These are phyloP conservation scores for Bullera alba DNA, from an alignment of 768 basidiomycete species.

Conservation along the genomic window DNA sequence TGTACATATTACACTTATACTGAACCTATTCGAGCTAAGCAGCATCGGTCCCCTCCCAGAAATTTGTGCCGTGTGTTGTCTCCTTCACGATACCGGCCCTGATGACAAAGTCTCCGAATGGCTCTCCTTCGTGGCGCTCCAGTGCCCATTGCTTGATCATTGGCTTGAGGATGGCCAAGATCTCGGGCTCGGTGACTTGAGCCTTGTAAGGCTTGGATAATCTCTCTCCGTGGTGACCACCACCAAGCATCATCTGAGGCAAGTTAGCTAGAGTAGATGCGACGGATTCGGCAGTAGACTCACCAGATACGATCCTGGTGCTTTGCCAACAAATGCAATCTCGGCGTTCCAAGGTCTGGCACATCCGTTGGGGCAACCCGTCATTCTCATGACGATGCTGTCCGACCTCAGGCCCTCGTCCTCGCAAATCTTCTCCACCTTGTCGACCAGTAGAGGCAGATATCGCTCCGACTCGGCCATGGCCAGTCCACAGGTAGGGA, in stretches of 20 bases:
- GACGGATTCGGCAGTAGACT: neutral
- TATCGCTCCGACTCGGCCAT: slow-evolving; percentile 80
- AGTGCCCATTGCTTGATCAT: slow-evolving; percentile 93
- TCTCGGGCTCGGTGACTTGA: slow-evolving; percentile 77
- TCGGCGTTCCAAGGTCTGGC: slow-evolving; percentile 91
- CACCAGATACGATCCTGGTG: slow-evolving; percentile 71
- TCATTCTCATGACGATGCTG: slow-evolving; percentile 97
- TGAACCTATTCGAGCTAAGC: neutral
- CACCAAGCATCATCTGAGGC: slow-evolving; percentile 85
- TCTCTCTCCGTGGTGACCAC: slow-evolving; percentile 87
- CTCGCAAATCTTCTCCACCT: slow-evolving; percentile 91
- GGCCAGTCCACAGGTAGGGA: slow-evolving; percentile 80
- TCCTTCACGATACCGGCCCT: slow-evolving; percentile 82
- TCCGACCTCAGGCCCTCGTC: slow-evolving; percentile 88
- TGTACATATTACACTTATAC: neutral
- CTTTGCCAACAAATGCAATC: slow-evolving; percentile 94
- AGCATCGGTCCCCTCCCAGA: slow-evolving; percentile 61
- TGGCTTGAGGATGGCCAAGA: slow-evolving; percentile 74
- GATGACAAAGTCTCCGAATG: slow-evolving; percentile 92
- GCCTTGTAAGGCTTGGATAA: slow-evolving; percentile 89
- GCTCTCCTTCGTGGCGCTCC: slow-evolving; percentile 78
- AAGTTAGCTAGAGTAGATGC: slow-evolving; percentile 2
- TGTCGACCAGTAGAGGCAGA: slow-evolving; percentile 79
- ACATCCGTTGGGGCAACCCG: slow-evolving; percentile 65
- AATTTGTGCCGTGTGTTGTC: slow-evolving; percentile 72